A percentile compares a stretch with the other conserved stretches of the same genome.
phyloP scores from a whole-genome alignment of 225 moss, liverwort and hornwort species.

The Physcomitrium patens region DNA sequence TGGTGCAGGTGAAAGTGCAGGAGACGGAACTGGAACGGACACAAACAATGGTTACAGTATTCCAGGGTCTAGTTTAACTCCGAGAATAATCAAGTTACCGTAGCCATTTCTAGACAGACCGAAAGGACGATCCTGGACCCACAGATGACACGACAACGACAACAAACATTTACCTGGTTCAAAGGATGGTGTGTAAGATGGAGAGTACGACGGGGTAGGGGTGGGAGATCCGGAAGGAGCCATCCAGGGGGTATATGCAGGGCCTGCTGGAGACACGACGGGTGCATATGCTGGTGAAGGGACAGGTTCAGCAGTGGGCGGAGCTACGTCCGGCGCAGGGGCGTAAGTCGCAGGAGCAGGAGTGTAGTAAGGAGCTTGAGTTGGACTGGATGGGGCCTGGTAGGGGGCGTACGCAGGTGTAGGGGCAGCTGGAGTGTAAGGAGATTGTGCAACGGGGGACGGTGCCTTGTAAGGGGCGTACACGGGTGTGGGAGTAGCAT shows the following conservation, averaged over 20 bases:
- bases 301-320: slow-evolving; percentile 14
- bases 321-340: background rate
- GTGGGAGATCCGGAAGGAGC: slow-evolving; percentile 3
- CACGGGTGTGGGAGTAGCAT: too few species aligned
- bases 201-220: background rate
- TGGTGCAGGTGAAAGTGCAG: background rate
- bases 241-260: slow-evolving; percentile 26
- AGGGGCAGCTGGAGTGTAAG: background rate
- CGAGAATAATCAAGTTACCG: too few species aligned
- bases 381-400: slow-evolving; percentile 7
- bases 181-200: background rate
- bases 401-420: slow-evolving; percentile 17
- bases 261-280: background rate
- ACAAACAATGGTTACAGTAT: too few species aligned
- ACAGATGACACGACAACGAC: too few species aligned
- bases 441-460: too few species aligned
- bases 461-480: too few species aligned
- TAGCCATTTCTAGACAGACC: background rate
- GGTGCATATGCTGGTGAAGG: slow-evolving; percentile 22
- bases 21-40: slow-evolving; percentile 11
- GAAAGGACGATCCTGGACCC: too few species aligned
- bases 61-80: too few species aligned
- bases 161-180: slow-evolving; percentile 10
- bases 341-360: slow-evolving; percentile 21
- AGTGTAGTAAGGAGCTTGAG: background rate